Evolutionary conservation across 2,329 filamentous ascomycete genomes (phyloP).

Genomic region (Ophiocordyceps camponoti-saundersi): DNA sequence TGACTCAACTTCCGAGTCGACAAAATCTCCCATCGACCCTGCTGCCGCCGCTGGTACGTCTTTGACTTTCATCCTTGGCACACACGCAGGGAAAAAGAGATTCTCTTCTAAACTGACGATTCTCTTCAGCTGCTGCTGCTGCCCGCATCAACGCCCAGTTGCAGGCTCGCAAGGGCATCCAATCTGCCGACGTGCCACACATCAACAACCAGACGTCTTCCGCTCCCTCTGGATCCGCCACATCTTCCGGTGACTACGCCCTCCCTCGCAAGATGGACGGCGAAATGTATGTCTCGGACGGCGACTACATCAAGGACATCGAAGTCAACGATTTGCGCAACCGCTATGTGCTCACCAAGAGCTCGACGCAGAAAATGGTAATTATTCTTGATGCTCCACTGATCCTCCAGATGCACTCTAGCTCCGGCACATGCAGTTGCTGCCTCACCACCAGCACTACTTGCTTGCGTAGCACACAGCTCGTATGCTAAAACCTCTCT

Average conservation of each 20-base stretch:
- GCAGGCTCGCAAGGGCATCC: slow-evolving; percentile 73
- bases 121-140: slow-evolving; percentile 57
- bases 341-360: slow-evolving; percentile 92
- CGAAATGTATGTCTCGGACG: slow-evolving; percentile 87
- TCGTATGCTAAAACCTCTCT: slow-evolving; percentile 42
- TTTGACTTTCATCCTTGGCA: not conserved
- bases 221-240: slow-evolving; percentile 17
- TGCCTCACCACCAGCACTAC: slow-evolving; percentile 36
- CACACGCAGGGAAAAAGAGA: too few relatives aligned
- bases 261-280: slow-evolving; percentile 49
- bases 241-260: slow-evolving; percentile 13
- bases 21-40: slow-evolving; percentile 43
- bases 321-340: slow-evolving; percentile 97
- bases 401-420: slow-evolving; percentile 18
- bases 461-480: slow-evolving; percentile 59
- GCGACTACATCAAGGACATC: slow-evolving; percentile 97
- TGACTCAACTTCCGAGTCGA: slow-evolving; percentile 22
- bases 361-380: slow-evolving; percentile 98
- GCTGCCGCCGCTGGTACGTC: slow-evolving; percentile 60
- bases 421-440: slow-evolving; percentile 17
- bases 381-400: slow-evolving; percentile 43
- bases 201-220: slow-evolving; percentile 33
- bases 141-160: slow-evolving; percentile 74
- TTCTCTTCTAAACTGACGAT: slow-evolving; percentile 6
- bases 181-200: slow-evolving; percentile 78